phyloP scores from a whole-genome alignment of 2,329 filamentous ascomycete species.

The Knufia petricola region DNA sequence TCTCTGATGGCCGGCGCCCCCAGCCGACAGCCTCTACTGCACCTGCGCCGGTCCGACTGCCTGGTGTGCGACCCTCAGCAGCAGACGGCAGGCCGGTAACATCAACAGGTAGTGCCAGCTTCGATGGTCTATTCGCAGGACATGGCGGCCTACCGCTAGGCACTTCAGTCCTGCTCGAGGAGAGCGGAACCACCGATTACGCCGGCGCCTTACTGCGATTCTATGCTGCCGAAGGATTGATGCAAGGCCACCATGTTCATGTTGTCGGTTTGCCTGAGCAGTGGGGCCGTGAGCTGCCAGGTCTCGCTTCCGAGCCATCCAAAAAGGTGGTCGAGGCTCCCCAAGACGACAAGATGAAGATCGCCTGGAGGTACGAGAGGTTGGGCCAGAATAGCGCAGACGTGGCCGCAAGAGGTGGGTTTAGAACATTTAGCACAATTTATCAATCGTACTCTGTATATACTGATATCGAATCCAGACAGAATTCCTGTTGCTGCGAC shows the following conservation, averaged over 20 bases:
- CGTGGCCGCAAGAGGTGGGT: conserved; percentile 52
- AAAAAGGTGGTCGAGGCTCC: conserved; percentile 35
- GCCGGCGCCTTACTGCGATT: conserved; percentile 73
- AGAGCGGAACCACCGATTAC: conserved; percentile 90
- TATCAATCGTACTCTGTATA: neutral
- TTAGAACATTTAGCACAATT: neutral
- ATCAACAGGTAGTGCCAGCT: conserved; percentile 78
- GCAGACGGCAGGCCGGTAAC: conserved; percentile 79
- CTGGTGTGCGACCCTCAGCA: conserved; percentile 70
- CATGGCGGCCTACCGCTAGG: conserved; percentile 79
- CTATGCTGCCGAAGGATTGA: conserved; percentile 84
- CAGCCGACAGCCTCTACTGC: neutral
- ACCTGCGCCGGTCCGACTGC: conserved; percentile 26
- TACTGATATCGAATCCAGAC: conserved; percentile 16
- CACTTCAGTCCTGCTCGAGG: conserved; percentile 69
- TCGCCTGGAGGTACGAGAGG: conserved; percentile 93
- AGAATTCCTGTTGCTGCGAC: conserved; percentile 25
- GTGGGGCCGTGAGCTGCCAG: conserved; percentile 79
- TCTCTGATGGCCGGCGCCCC: conserved; percentile 30
- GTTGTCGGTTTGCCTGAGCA: conserved; percentile 68
- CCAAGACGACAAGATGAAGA: conserved; percentile 80
- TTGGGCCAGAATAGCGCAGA: conserved; percentile 60
- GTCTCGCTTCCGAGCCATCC: conserved; percentile 47
- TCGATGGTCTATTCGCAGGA: conserved; percentile 76
- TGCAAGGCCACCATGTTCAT: conserved; percentile 83